Evolutionary conservation across 2,329 filamentous ascomycete genomes (phyloP).

Genomic region (Trichoderma atrobrunneum): DNA sequence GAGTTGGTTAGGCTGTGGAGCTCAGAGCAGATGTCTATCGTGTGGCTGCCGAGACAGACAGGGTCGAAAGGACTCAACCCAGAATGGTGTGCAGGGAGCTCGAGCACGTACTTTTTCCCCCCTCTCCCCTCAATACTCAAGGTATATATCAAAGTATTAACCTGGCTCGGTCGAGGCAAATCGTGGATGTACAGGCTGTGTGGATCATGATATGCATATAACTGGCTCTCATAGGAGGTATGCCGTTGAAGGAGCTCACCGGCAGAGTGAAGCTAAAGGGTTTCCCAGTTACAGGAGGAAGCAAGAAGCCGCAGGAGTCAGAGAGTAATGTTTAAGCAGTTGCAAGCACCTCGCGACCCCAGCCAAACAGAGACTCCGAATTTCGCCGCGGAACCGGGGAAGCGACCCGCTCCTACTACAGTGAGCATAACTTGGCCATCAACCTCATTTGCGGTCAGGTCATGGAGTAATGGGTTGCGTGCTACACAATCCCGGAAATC

Average conservation of each 20-base stretch:
- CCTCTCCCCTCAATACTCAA: conserved; percentile 22
- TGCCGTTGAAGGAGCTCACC: conserved; percentile 1
- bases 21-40: conserved; percentile 28
- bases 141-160: conserved; percentile 17
- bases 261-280: not conserved
- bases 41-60: conserved; percentile 48
- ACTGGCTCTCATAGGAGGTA: conserved; percentile 3
- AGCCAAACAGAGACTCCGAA: conserved; percentile 29
- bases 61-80: conserved; percentile 36
- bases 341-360: conserved; percentile 27
- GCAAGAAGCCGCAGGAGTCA: conserved; percentile 32
- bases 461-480: not conserved
- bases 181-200: conserved; percentile 14
- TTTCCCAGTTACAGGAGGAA: conserved; percentile 25
- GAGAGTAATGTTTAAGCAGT: conserved; percentile 26
- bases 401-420: conserved; percentile 23
- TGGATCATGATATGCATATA: conserved; percentile 11
- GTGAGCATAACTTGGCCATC: conserved; percentile 21
- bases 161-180: conserved; percentile 4
- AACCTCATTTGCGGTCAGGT: conserved; percentile 21
- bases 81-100: conserved; percentile 33
- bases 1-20: not conserved
- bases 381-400: conserved; percentile 19
- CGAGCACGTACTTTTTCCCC: conserved; percentile 30
- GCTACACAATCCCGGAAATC: conserved; percentile 12